Base-by-base conservation (phyloP, 2,329 filamentous ascomycete species). In the Plectosphaerella sp. region DNA sequence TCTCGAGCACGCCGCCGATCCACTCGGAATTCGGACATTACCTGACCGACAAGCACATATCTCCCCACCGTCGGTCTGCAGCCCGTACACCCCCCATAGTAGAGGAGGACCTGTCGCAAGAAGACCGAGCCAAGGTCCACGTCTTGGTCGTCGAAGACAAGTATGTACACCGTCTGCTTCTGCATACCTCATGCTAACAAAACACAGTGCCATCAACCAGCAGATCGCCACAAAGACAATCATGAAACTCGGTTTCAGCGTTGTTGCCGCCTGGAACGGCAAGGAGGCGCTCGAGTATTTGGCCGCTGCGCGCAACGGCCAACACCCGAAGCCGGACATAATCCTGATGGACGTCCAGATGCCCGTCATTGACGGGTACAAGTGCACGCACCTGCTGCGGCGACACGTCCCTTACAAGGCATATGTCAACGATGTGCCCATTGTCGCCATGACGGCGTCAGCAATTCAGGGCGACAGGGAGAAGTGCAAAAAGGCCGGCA, bases 101-200 rank as follows among this genome's bases (percentile, higher is more conserved):
- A 5, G 73, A 76, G 2, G 66, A 77, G 45, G 78, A 78, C 16
- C 62, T 89, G 2, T 69, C 79, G 4, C 68, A 73, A 15, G 67
- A 74, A 3, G 85, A 89, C 51, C 77, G 89, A 51, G 73, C 79
- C 50, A 79, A 82, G 37, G 76, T 86, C 6, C 82, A 89, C 47
- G 75, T 93, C n/a, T 69, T 93, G 18, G 82, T 94, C 1, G 89
- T 92, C 2, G 89, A 93, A 68, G 89, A 93, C 64, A 91, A 92
- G 82, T 84, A 72, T 74, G 82, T 75, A 16, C 8, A 4, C 8
- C 11, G 28, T 33, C 3, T 33, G 4, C 28, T 7, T 11, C 11
- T 42, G 8, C 28, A 33, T 7, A 33, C 28, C 4, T 9, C 28
- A 10, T 39, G 1, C 11, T 14, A 7, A 12, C 6, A 18, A 42